Evolutionary conservation across 495 filamentous ascomycete genomes (phyloP).

Genomic region (Penicillium verhagenii): DNA sequence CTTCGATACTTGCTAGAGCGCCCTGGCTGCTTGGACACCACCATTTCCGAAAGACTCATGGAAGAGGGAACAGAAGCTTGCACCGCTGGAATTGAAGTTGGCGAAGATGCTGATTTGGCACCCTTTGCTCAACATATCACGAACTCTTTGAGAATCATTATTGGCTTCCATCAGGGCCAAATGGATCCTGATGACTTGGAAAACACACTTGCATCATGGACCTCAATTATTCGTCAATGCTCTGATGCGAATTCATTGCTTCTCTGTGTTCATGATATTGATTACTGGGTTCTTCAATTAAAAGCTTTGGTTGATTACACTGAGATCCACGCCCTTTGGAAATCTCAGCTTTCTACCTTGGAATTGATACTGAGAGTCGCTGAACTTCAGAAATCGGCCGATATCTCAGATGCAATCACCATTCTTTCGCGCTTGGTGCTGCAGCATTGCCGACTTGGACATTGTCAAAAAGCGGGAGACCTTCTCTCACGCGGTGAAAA

Average conservation of each 20-base stretch:
- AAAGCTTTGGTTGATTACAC: slow-evolving; percentile 73
- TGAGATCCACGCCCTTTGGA: slow-evolving; percentile 67
- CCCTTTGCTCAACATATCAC: slow-evolving; percentile 56
- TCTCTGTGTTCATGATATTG: slow-evolving; percentile 59
- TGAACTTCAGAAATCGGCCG: slow-evolving; percentile 47
- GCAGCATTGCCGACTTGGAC: slow-evolving; percentile 76
- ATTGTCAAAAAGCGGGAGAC: slow-evolving; percentile 69
- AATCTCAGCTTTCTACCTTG: slow-evolving; percentile 47
- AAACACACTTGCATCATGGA: slow-evolving; percentile 38
- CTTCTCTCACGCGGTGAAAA: slow-evolving; percentile 58
- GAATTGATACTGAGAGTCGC: slow-evolving; percentile 54
- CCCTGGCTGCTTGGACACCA: slow-evolving; percentile 30
- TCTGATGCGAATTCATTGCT: slow-evolving; percentile 50
- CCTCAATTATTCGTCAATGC: slow-evolving; percentile 36
- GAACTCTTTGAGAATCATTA: slow-evolving; percentile 52
- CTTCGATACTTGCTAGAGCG: slow-evolving; percentile 42
- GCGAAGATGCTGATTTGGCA: slow-evolving; percentile 54
- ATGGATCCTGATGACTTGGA: slow-evolving; percentile 50
- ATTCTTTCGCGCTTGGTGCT: slow-evolving; percentile 60
- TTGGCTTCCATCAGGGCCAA: slow-evolving; percentile 53
- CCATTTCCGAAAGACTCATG: slow-evolving; percentile 28
- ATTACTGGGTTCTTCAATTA: slow-evolving; percentile 60
- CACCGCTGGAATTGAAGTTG: slow-evolving; percentile 30
- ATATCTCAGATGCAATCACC: slow-evolving; percentile 55
- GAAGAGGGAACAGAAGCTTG: slow-evolving; percentile 37